Base-by-base conservation (phyloP, 352 stramenopile genomes). In the Elongisporangium prolatum region DNA sequence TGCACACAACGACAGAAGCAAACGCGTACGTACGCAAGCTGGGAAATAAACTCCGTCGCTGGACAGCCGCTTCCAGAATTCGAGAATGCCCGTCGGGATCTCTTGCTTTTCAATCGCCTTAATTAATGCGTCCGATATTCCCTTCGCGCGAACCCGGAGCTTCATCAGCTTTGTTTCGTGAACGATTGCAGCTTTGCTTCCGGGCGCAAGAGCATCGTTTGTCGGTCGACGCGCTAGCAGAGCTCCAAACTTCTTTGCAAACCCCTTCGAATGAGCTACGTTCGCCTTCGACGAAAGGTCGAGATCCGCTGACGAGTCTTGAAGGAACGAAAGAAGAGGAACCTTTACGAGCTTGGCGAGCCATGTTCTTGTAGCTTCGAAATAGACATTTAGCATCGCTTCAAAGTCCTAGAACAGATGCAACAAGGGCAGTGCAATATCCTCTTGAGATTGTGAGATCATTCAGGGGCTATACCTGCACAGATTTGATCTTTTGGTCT, bases 31-130 rank as follows among this genome's bases (percentile, higher is more conserved):
- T 72, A 91, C 81, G 44, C 52, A 74, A 4, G 74, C 52, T 8
- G 82, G 80, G 48, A 91, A 86, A 52, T 89, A 91, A 18, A 87
- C 65, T 2, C 82, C 82, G 48, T 90, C 74, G 0, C 60, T 69
- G 2, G 76, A 77, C 37, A 91, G 55, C 3, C 73, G 65, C 52
- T 60, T 74, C 68, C 71, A 86, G 51, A 91, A 89, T 9, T 80
- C 77, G 4, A 80, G 60, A 9, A 91, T 83, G 1, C 77, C 74
- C 3, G 59, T 58, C 0, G 81, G 81, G 4, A 87, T 58, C n/a
- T 85, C 71, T 16, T 63, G 60, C 52, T 71, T 81, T 4, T 87
- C 69, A 24, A 87, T 70, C 11, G 75, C 72, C 48, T 78, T 79
- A 28, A 64, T 44, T 22, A 91, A 54, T 17, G 67, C 59, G 34